Evolutionary conservation across 805 yeast species (phyloP), one percentile per base, ranked within the genome.

Genomic region (Barnettozyma botsteinii): DNA sequence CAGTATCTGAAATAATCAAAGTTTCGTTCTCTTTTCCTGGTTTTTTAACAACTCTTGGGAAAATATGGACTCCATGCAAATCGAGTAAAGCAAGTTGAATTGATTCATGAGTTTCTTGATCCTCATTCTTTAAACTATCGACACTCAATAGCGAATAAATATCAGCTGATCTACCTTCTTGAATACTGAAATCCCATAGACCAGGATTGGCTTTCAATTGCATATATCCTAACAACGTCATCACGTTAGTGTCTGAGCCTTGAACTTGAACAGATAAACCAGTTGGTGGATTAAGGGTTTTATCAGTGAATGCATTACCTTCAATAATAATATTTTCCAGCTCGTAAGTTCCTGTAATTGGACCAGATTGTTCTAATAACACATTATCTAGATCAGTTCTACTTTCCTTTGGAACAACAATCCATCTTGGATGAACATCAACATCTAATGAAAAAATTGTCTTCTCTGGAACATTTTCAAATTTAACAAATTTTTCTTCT

Each of bases 221-320:
- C 39, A 83, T 75, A 59, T 91, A 91, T 0, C 97, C 97, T 46
- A 81, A 66, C 29, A 84, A 81, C 1, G 80, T 72, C 93, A 91
- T 84, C 1, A 88, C 78, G 28, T 62, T 66, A 0, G 96, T 81
- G 47, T 79, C 86, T 1, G 71, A 64, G 1, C 49, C 52, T 27
- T 47, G 42, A 13, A 55, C 35, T 35, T 51, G 52, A 20, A 53
- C 50, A n/a, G 46, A 13, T 39, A 55, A 17, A 15, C 54, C 57
- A 8, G 51, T 47, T 35, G 50, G 42, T n/a, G 47, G 25, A 39
- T 51, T 40, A 21, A 53, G 27, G 2, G 50, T 32, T 2, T 60
- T 40, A 1, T 64, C 62, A 38, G 75, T 80, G 33, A 67, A 64
- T 0, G 82, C 80, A 57, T 73, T 76, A 0, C 93, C 95, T 56